Evolutionary conservation across 495 filamentous ascomycete species (phyloP), one percentile per base, ranked within the genome.

Genomic region (Hyaloscypha variabilis): DNA sequence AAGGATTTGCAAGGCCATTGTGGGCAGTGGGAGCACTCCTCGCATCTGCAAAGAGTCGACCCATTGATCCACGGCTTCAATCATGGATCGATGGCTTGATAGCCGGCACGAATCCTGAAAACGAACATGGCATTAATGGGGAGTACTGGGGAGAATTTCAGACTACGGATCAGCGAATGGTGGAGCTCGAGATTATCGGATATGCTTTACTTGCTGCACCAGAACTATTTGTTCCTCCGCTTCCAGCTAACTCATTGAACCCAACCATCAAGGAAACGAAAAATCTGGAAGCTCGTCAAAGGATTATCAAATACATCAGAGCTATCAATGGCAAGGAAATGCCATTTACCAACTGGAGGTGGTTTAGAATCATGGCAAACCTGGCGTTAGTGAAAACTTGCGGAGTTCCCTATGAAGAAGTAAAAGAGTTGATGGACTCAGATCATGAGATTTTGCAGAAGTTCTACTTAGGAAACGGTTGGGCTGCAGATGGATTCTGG

Each of bases 301-400:
- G 24, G 39, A 28, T 62, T 8, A 11, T 1, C 39, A 14, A 28
- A 13, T 88, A 83, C 84, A 67, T 89, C 63, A 78, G 74, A 8
- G 60, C 63, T 28, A 86, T 88, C 65, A 86, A 88, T 77, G 82
- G 76, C 50, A 80, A 81, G 62, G 82, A 83, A 13, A 69, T 73
- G 63, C 66, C 71, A n/a, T 19, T 25, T 0, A 69, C 56, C 29
- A 73, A 71, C 60, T 80, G 79, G 77, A 76, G 85, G 52, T 88
- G 83, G 83, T 87, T 88, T 69, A 82, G 85, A 23, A 80, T 88
- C 28, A 86, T 87, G 65, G 84, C 82, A 8, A 88, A 88, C 67
- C 76, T 88, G 2, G 86, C 84, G 0, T 76, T 89, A 6, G 76
- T 78, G 17, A 81, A 77, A 34, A 82, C 84, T 42, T 78, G 79